Evolutionary conservation across 192 early-diverging fungal genomes (phyloP).

Genomic region (Rhizophagus clarus): DNA sequence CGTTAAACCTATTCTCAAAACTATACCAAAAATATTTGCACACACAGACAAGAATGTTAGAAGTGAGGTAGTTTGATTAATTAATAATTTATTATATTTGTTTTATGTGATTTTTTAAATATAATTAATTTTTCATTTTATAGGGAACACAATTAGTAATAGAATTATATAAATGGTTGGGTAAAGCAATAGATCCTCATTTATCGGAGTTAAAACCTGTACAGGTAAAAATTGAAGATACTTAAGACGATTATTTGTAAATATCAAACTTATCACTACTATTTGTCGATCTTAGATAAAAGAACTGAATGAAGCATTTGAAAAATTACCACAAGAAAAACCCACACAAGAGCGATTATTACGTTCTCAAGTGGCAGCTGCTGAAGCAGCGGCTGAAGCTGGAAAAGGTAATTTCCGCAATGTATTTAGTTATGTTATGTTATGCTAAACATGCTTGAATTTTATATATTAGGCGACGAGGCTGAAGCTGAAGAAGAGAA

Average conservation of each 20-base stretch:
- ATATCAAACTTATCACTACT: neutral
- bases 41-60: slow-evolving; percentile 94
- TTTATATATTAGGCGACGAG: slow-evolving; percentile 28
- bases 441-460: neutral
- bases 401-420: slow-evolving; percentile 35
- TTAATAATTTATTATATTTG: neutral
- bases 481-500: slow-evolving; percentile 54
- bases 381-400: slow-evolving; percentile 40
- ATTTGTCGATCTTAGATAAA: slow-evolving; percentile 55
- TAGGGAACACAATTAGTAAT: slow-evolving; percentile 68
- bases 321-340: slow-evolving; percentile 61
- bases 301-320: slow-evolving; percentile 88
- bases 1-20: slow-evolving; percentile 86
- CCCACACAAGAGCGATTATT: slow-evolving; percentile 71
- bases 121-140: neutral
- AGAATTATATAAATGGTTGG: slow-evolving; percentile 94
- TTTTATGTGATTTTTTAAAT: neutral
- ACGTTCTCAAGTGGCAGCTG: slow-evolving; percentile 76
- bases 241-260: neutral
- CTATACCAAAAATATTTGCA: slow-evolving; percentile 86
- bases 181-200: slow-evolving; percentile 75
- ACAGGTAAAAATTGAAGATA: slow-evolving; percentile 50
- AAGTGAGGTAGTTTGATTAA: slow-evolving; percentile 68
- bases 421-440: neutral
- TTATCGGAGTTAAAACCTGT: slow-evolving; percentile 92